Evolutionary conservation across 2,329 filamentous ascomycete species (phyloP), one percentile per base, ranked within the genome.

Genomic region (Stylonectria norvegica): DNA sequence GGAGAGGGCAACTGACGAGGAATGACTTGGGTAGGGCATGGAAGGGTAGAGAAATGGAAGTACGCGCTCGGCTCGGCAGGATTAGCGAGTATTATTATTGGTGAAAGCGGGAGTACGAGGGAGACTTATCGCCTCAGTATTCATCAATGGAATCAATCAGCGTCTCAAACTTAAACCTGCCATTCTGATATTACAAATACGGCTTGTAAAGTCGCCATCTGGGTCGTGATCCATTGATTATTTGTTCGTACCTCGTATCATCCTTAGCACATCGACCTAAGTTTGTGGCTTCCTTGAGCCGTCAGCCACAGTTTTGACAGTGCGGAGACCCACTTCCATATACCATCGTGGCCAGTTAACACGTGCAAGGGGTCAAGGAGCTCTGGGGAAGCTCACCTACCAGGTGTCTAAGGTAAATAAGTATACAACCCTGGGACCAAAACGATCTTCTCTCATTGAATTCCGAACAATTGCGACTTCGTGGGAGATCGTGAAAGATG

Each of bases 1-100:
- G 18, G 77, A 80, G 7, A 52, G 58, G 29, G 42, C 53, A 20
- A 36, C 45, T n/a, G 61, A 65, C 20, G 60, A 60, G 25, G 59
- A 65, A 40, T 53, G 45, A 44, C 15, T 14, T 17, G 16, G 25
- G 34, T 41, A 34, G 35, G 20, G 19, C 34, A n/a, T 20, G 38
- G 38, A 28, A 27, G 27, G 43, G n/a, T n/a, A n/a, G n/a, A n/a
- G n/a, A n/a, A n/a, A n/a, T n/a, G n/a, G n/a, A n/a, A n/a, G n/a
- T n/a, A n/a, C n/a, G n/a, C n/a, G n/a, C n/a, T n/a, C n/a, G n/a
- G n/a, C n/a, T n/a, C n/a, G n/a, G n/a, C n/a, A n/a, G n/a, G n/a
- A n/a, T n/a, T n/a, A n/a, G n/a, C n/a, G n/a, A n/a, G n/a, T n/a
- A n/a, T n/a, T n/a, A n/a, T n/a, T n/a, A n/a, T n/a, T n/a, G n/a